These are phyloP conservation scores for Ciborinia camelliae DNA, from an alignment of 2,329 filamentous ascomycete genomes.

Conservation along the genomic window DNA sequence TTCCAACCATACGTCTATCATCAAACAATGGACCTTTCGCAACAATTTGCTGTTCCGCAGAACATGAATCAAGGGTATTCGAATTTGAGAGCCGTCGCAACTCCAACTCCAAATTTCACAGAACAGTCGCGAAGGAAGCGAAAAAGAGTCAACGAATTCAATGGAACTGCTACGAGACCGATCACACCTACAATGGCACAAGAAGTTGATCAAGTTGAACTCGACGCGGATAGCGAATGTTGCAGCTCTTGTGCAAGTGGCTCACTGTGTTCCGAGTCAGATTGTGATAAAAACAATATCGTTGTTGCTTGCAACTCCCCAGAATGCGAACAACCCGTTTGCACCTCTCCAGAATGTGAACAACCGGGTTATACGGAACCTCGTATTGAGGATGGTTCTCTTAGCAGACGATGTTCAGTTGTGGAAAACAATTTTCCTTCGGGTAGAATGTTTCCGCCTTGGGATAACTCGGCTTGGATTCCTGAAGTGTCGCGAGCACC, in stretches of 20 bases:
- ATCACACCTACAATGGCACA: neutral
- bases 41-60: neutral
- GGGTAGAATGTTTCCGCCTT: constrained; percentile 15
- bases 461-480: constrained; percentile 21
- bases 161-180: neutral
- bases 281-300: constrained; percentile 24
- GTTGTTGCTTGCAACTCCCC: constrained; percentile 27
- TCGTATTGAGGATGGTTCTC: constrained; percentile 23
- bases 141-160: neutral
- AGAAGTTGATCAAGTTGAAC: neutral
- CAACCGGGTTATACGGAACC: constrained; percentile 26
- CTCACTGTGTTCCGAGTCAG: constrained; percentile 27
- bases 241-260: constrained; percentile 35
- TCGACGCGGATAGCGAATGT: constrained; percentile 26
- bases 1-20: neutral
- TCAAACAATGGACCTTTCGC: constrained; percentile 1
- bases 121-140: constrained; percentile 6
- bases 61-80: neutral
- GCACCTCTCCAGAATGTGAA: constrained; percentile 25
- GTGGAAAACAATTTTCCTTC: constrained; percentile 8
- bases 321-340: constrained; percentile 27
- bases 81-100: neutral
- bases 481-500: constrained; percentile 14
- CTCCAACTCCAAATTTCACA: constrained; percentile 1
- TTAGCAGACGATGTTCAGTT: constrained; percentile 19